These are phyloP conservation scores for Talaromyces sp. DNA, from an alignment of 2,329 filamentous ascomycete genomes.

Conservation along the genomic window DNA sequence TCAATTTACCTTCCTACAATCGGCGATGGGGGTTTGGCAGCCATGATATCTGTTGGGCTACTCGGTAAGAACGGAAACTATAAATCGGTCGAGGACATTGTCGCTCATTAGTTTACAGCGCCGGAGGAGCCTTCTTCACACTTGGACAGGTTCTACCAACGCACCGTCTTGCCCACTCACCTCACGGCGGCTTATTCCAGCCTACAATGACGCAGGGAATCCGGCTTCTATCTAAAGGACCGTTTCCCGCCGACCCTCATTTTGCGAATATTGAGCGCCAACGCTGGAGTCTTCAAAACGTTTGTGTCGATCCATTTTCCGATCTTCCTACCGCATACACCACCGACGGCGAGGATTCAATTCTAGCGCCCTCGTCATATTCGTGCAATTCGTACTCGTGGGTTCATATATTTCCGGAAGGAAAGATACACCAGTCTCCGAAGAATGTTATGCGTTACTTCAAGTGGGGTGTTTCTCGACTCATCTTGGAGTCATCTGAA, in stretches of 20 bases:
- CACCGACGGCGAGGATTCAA: conserved; percentile 41
- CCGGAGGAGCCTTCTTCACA: conserved; percentile 73
- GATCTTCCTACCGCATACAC: conserved; percentile 40
- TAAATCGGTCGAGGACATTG: not conserved
- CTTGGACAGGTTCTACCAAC: conserved; percentile 87
- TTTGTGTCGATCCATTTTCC: conserved; percentile 45
- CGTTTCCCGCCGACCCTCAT: conserved; percentile 51
- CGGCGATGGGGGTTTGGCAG: conserved; percentile 86
- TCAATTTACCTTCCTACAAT: conserved; percentile 60
- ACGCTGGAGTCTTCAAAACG: conserved; percentile 35
- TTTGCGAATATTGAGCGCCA: conserved; percentile 31
- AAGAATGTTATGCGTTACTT: conserved; percentile 84
- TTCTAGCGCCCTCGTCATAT: conserved; percentile 68
- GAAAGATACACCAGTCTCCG: conserved; percentile 83
- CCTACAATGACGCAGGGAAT: conserved; percentile 82
- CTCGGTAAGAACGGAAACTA: conserved; percentile 54
- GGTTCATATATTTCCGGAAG: conserved; percentile 96
- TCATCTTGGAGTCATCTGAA: conserved; percentile 84
- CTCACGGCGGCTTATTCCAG: conserved; percentile 80
- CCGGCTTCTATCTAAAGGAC: conserved; percentile 67
- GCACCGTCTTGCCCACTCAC: conserved; percentile 73
- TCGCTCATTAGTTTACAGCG: conserved; percentile 41
- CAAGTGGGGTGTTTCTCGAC: conserved; percentile 90
- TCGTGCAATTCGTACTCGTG: conserved; percentile 66
- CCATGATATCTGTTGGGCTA: conserved; percentile 92